Evolutionary conservation across 2,329 filamentous ascomycete genomes (phyloP), one percentile per base, ranked within the genome.

Genomic region (Nakataea oryzae): DNA sequence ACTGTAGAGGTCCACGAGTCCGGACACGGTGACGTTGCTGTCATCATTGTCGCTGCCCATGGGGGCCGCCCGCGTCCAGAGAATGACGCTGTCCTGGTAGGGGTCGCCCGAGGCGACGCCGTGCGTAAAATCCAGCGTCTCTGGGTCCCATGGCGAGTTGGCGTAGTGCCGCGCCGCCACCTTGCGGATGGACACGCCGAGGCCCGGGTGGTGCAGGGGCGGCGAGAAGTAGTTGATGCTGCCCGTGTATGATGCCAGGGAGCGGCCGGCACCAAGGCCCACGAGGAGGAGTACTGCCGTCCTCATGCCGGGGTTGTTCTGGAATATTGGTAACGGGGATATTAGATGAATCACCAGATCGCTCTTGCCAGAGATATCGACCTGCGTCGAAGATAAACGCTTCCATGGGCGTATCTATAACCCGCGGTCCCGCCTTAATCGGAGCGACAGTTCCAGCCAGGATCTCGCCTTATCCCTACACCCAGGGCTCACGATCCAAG

Each of bases 191-290:
- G 81, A 78, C 30, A 86, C 79, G 14, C 82, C 84, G 21, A 86
- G 73, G 54, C 76, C 76, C 21, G 82, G 79, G 65, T 86, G 83
- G 65, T 83, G 77, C 41, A 79, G 74, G 1, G 83, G 86, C 24
- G 84, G 83, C 62, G 79, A 82, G 62, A 79, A 75, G 70, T 86
- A 86, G 73, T 86, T 85, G 64, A 86, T 70, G 70, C 86, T 85
- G 14, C 64, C 64, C 0, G 65, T 61, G 54, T 67, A 68, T 7
- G 62, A 64, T n/a, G 66, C 65, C 14, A 57, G 56, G 17, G 32
- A 47, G 21, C 59, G 11, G 41, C 41, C 7, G 21, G 41, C 17
- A 7, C 17, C 41, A 17, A 50, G 41, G 41, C 41, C 6, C 41
- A n/a, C 41, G 17, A 50, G 21, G 17, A 50, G 21, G 41, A 50